Percentiles rank a stretch among this genome's conserved stretches.
Conservation (phyloP, 352 stramenopile genomes). For the Phytophthora vignae region DNA sequence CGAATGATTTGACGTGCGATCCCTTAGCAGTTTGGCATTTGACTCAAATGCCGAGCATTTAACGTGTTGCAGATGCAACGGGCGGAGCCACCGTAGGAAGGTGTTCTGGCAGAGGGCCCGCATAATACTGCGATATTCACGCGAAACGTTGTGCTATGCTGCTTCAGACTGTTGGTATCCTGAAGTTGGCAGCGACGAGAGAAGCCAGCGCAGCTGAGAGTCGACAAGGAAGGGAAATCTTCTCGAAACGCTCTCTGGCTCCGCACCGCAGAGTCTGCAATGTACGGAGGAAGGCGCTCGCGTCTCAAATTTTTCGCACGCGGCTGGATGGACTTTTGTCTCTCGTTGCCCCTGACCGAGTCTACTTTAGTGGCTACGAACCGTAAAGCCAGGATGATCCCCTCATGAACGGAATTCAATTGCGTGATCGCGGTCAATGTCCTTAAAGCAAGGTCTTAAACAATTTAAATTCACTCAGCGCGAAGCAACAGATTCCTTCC, state of each 20-base stretch:
- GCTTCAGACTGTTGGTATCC: not conserved
- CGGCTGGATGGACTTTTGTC: not conserved
- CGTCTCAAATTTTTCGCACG: not conserved
- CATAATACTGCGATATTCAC: not conserved
- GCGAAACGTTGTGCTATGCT: not conserved
- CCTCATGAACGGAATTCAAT: too few relatives aligned
- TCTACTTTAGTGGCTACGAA: not conserved
- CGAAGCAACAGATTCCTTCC: constrained; percentile 8
- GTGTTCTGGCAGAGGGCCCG: not conserved
- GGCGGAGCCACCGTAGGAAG: too few relatives aligned
- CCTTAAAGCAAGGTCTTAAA: not conserved
- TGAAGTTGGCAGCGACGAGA: constrained; percentile 1
- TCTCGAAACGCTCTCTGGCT: not conserved
- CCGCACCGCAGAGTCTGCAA: not conserved
- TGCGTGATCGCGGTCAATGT: not conserved
- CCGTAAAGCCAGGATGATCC: constrained; percentile 15
- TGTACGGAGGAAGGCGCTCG: not conserved
- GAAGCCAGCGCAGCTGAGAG: not conserved
- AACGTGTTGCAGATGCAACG: too few relatives aligned
- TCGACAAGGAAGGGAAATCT: not conserved
- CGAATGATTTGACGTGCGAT: too few relatives aligned
- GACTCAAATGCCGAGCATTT: too few relatives aligned
- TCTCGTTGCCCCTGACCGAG: not conserved
- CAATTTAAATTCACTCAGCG: not conserved
- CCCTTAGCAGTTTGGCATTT: too few relatives aligned